Conservation (phyloP, 1,284 basidiomycete genomes). For the Ceratobasidium sp. region DNA sequence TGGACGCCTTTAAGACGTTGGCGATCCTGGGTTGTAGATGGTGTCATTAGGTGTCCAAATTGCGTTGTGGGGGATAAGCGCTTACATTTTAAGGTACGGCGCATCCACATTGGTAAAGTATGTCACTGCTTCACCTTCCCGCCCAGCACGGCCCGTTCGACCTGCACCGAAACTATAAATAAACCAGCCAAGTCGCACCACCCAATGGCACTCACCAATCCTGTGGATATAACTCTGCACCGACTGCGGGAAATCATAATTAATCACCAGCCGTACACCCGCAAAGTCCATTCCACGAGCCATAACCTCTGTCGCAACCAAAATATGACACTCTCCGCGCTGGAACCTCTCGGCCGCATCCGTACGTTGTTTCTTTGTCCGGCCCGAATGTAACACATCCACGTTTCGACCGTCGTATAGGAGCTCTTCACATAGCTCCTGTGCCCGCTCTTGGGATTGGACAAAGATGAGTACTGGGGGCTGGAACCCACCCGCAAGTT, state of each 20-base stretch:
- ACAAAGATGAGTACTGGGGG: constrained; percentile 94
- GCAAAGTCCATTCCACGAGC: constrained; percentile 98
- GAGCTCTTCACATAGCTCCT: constrained; percentile 87
- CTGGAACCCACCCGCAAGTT: constrained; percentile 83
- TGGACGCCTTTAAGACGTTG: constrained; percentile 81
- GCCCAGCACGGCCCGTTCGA: constrained; percentile 77
- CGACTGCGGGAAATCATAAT: constrained; percentile 93
- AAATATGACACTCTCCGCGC: constrained; percentile 85
- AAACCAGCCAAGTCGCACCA: background rate
- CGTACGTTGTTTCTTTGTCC: constrained; percentile 85
- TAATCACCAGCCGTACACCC: constrained; percentile 92
- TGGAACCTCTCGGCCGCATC: constrained; percentile 85
- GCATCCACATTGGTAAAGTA: constrained; percentile 96
- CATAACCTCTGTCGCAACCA: constrained; percentile 94
- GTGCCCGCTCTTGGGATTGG: constrained; percentile 88
- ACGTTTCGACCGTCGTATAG: constrained; percentile 85
- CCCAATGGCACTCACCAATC: constrained; percentile 65
- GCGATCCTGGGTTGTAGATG: constrained; percentile 68
- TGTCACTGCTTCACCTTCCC: constrained; percentile 89
- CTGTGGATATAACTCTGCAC: constrained; percentile 95
- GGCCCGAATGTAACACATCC: constrained; percentile 88
- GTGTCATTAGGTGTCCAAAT: constrained; percentile 35
- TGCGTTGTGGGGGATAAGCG: constrained; percentile 44
- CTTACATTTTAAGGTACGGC: constrained; percentile 86
- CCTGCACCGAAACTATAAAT: constrained; percentile 40